Evolutionary conservation across 2,329 filamentous ascomycete species (phyloP), one percentile per base, ranked within the genome.

Genomic region (Aschersonia sp.): DNA sequence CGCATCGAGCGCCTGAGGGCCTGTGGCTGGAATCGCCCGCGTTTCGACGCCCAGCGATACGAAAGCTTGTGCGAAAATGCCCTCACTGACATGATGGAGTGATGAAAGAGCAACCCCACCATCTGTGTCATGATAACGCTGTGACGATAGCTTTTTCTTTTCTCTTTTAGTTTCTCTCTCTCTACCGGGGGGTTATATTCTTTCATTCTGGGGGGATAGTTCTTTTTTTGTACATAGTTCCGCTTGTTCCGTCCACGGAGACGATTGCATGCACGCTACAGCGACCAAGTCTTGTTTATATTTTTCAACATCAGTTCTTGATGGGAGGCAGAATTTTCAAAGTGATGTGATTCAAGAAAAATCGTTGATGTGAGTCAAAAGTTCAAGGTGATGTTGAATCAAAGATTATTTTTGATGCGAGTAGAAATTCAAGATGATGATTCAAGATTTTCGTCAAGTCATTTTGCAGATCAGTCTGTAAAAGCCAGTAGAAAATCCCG

Each of bases 1-100:
- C 68, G 76, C 30, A 78, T 80, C 52, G 73, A 76, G 60, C 66
- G 71, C 7, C 61, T 80, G 9, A 69, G 74, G 28, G 68, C 68
- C n/a, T 66, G 56, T 45, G 75, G 75, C 2, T 80, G 77, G 76
- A 69, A 68, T 55, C 64, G 77, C 31, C 70, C 70, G 53, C 69
- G 76, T 29, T 80, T 80, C 53, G 71, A 80, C 51, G 61, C 63
- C 5, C 59, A 63, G 43, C 66, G 72, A 40, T 80, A 80, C 55
- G 71, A 76, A 56, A 66, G 67, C 28, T 62, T 80, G 6, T 63
- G 73, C 10, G 72, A 74, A 54, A 66, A 62, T 46, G 75, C 69
- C 40, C 60, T 79, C 48, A 68, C 70, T 2, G 77, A 80, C 55
- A 60, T 79, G 51, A 48, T 49, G 29, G 51, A 54, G 20, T 51